Evolutionary conservation across 345 rosid genomes (phyloP).

Genomic region (Hibiscus syriacus): DNA sequence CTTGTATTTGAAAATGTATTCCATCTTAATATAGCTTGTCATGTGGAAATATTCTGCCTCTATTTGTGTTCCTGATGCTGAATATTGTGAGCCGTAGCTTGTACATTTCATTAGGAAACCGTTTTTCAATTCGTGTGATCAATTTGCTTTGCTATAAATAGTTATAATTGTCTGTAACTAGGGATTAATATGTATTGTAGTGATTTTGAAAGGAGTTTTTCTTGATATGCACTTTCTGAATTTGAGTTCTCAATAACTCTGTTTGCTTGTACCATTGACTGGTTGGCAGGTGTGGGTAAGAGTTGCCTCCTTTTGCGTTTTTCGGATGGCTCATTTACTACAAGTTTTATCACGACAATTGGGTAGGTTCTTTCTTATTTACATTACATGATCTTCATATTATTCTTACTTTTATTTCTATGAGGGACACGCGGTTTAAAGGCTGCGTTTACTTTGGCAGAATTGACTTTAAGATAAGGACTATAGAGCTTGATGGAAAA

Average conservation of each 20-base stretch:
- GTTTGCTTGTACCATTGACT: constrained; percentile 1
- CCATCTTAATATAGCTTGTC: not conserved
- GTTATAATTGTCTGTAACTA: not conserved
- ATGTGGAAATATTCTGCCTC: not conserved
- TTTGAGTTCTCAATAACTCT: too few species aligned
- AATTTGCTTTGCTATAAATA: not conserved
- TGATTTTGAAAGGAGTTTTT: not conserved
- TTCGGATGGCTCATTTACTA: too few species aligned
- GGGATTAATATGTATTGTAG: not conserved
- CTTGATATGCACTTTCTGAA: not conserved
- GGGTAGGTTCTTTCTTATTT: constrained; percentile 37
- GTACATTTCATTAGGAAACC: not conserved
- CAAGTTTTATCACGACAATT: constrained; percentile 93
- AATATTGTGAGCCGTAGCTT: not conserved
- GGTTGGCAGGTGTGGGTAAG: constrained; percentile 67
- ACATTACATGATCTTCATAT: not conserved
- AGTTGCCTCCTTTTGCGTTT: too few species aligned
- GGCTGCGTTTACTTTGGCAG: too few species aligned
- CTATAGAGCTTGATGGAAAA: too few species aligned
- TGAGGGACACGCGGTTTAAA: not conserved
- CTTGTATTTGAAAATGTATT: not conserved
- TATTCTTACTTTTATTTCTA: constrained; percentile 1
- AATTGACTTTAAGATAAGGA: too few species aligned
- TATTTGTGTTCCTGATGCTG: not conserved
- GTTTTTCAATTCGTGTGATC: not conserved